A percentile compares a stretch with the other conserved stretches of the same genome.
These are phyloP conservation scores for Cladorrhinum samala DNA, from an alignment of 495 filamentous ascomycete species.

Conservation along the genomic window DNA sequence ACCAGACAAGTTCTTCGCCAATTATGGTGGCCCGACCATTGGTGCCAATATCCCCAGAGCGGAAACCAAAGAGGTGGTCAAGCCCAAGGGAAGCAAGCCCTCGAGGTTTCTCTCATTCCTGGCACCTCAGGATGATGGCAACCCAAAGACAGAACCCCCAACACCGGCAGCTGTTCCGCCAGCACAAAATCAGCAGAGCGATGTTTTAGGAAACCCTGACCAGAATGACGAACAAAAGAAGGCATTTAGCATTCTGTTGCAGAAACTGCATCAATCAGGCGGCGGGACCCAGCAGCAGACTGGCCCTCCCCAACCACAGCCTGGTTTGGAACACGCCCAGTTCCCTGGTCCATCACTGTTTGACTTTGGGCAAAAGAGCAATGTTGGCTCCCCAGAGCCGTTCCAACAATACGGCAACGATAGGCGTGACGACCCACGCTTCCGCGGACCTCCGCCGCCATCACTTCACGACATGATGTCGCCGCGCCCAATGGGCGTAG, in stretches of 20 bases:
- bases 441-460: conserved; percentile 17
- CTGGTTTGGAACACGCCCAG: conserved; percentile 16
- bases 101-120: conserved; percentile 86
- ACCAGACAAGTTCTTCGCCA: conserved; percentile 76
- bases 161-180: conserved; percentile 24
- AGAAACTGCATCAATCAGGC: conserved; percentile 60
- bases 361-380: conserved; percentile 24
- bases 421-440: conserved; percentile 33
- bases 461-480: conserved; percentile 39
- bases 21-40: conserved; percentile 46
- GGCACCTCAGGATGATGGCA: conserved; percentile 55
- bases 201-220: conserved; percentile 14
- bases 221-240: conserved; percentile 72
- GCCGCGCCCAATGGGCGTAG: conserved; percentile 33
- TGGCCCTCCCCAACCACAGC: conserved; percentile 15
- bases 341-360: conserved; percentile 26
- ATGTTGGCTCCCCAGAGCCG: conserved; percentile 34
- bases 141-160: conserved; percentile 49
- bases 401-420: conserved; percentile 40
- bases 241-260: conserved; percentile 81
- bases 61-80: conserved; percentile 34
- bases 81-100: conserved; percentile 48
- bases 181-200: not conserved
- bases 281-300: conserved; percentile 11
- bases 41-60: conserved; percentile 32